Percentiles rank a stretch among this genome's conserved stretches.
phyloP scores from a whole-genome alignment of 1,284 basidiomycete species.

The Paramarasmius palmivorus region DNA sequence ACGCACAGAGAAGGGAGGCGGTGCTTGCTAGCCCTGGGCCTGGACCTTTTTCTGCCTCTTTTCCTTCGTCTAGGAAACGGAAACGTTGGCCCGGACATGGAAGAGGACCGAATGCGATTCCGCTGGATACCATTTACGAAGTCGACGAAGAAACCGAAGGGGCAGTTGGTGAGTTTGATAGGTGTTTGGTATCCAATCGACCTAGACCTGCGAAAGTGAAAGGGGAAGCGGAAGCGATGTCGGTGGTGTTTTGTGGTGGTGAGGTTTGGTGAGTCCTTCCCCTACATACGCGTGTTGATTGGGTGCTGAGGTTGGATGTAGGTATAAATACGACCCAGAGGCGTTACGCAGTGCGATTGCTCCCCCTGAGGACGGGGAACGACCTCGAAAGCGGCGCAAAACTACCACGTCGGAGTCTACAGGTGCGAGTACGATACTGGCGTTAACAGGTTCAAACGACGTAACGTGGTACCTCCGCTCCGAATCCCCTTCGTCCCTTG shows the following conservation, averaged over 20 bases:
- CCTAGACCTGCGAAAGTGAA: too few species aligned
- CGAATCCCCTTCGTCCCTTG: too few species aligned
- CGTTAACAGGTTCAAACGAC: too few species aligned
- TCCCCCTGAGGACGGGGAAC: neutral
- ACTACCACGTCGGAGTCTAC: neutral
- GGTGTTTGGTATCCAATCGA: neutral
- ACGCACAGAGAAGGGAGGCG: conserved; percentile 55
- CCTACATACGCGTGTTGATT: neutral
- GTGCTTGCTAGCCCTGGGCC: conserved; percentile 41
- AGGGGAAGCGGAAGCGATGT: conserved; percentile 1
- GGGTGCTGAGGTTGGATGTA: neutral
- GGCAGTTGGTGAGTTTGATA: conserved; percentile 7
- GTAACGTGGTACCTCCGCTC: neutral
- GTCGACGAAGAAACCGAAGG: conserved; percentile 29
- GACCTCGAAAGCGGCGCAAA: conserved; percentile 6
- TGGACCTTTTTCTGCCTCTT: conserved; percentile 19
- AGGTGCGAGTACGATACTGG: neutral
- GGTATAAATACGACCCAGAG: conserved; percentile 10
- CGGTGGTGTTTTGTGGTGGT: neutral
- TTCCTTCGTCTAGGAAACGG: conserved; percentile 38
- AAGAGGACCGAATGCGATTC: conserved; percentile 36
- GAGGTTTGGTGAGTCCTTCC: conserved; percentile 11
- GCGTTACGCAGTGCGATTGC: neutral
- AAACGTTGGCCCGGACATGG: conserved; percentile 32
- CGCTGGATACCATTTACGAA: conserved; percentile 36